These are phyloP conservation scores for Populus alba DNA, from an alignment of 345 rosid species.

Conservation along the genomic window DNA sequence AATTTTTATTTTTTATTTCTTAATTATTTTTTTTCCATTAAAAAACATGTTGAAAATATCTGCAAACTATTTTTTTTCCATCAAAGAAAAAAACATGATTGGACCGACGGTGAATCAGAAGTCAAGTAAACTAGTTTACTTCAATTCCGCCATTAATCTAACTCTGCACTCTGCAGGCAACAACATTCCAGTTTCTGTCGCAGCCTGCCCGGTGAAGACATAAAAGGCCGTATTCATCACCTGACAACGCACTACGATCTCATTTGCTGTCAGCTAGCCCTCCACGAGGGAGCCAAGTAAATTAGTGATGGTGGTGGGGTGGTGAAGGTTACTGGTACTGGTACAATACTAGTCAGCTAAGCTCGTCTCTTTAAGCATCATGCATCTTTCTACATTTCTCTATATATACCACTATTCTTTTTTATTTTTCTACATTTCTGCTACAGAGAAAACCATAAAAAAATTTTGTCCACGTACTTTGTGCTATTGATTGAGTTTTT, in stretches of 20 bases:
- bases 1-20: too few relatives aligned
- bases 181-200: not conserved
- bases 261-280: not conserved
- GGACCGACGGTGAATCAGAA: too few relatives aligned
- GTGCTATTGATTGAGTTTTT: too few relatives aligned
- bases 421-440: too few relatives aligned
- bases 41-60: too few relatives aligned
- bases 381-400: not conserved
- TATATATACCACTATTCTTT: not conserved
- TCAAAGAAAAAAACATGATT: too few relatives aligned
- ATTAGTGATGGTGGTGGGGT: not conserved
- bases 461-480: too few relatives aligned
- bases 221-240: not conserved
- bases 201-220: not conserved
- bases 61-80: too few relatives aligned
- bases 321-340: not conserved
- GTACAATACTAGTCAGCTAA: not conserved
- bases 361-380: constrained; percentile 6
- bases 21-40: too few relatives aligned
- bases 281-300: not conserved
- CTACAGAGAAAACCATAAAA: too few relatives aligned
- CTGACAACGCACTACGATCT: not conserved
- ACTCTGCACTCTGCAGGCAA: not conserved
- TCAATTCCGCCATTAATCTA: not conserved
- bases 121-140: too few relatives aligned